Base-by-base conservation (phyloP, 2,329 filamentous ascomycete species). In the Penicillium psychrosexuale region DNA sequence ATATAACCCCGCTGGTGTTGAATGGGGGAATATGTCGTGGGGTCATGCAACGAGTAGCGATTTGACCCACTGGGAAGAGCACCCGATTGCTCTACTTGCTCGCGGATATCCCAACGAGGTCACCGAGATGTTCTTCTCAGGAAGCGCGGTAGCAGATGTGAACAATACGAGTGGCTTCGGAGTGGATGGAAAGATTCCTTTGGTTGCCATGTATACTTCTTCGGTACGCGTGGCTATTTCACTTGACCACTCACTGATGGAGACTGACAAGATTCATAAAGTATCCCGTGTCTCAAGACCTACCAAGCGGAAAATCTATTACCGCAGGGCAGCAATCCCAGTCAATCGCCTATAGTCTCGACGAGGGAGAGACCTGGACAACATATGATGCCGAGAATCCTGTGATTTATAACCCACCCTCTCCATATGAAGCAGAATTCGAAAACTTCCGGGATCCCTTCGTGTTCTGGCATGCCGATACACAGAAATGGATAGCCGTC, bases 131-230 rank as follows among this genome's bases (percentile, higher is more conserved):
- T 78, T 82, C 40, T 84, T 80, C 58, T 80, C 78, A 0, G 81
- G 84, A 30, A 84, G 80, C 45, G 78, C 76, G 7, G 83, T 87
- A 0, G 72, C 84, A 22, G 85, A 88, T 63, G 69, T 69, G 11
- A 82, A 87, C 65, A 88, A 88, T 65, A 86, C 84, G 0, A 86
- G 83, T 13, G 84, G 84, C 1, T 85, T 88, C 73, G 87, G 87
- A 60, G 80, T 80, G 0, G 75, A 80, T 45, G 82, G 84, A 62
- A 75, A 74, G n/a, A 81, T 84, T 53, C 83, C 84, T 4, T 82
- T 87, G 5, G 81, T 88, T 2, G 85, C 85, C 19, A 79, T 85
- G 61, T 83, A 84, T 67, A 82, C 79, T 0, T 70, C 80, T 39
- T 73, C 68, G 27, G 65, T 68, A 48, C 47, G 61, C 57, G 12